Evolutionary conservation across 352 stramenopile genomes (phyloP), one percentile per base, ranked within the genome.

Genomic region (Globisporangium megalacanthum): DNA sequence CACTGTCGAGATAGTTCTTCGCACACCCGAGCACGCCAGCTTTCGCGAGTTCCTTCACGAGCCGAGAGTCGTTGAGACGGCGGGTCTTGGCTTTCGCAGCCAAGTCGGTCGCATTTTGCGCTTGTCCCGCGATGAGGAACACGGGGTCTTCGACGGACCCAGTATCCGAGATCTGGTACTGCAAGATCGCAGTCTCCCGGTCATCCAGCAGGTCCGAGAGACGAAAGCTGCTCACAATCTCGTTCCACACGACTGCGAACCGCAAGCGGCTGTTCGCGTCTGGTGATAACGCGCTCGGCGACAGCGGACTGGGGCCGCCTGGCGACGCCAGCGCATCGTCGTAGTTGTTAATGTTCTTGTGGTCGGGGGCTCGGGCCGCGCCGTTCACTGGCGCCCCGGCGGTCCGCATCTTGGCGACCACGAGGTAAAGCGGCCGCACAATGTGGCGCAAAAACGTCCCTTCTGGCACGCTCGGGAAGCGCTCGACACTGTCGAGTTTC

Each of bases 311-410:
- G 33, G 75, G 45, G 7, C 54, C 46, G 22, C 58, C 73, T 51
- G 88, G 75, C 31, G 88, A 76, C 15, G 78, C 78, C 11, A 89
- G n/a, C 54, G 92, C 76, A 61, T 95, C 86, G 71, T 95, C 86
- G 53, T 95, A 95, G 65, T 95, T 95, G 44, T 80, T 90, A 60
- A 93, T 82, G 58, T 93, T 86, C 65, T 89, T 88, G 72, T 94
- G 84, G 63, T 95, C 86, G 1, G 78, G 65, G 6, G 69, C 52
- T 10, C 59, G 57, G n/a, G n/a, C n/a, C 47, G 62, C 51, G 6
- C 62, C 64, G 20, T 73, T 72, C 10, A 60, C 52, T 1, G 58
- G 45, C 20, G 39, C 41, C 17, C 46, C 47, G 29, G 69, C 79
- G 22, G 65, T 52, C 19, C 65, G 64, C 83, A 92, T 93, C 58